Conservation (phyloP, 1,284 basidiomycete genomes). For the Mycocalia duriaeana region DNA sequence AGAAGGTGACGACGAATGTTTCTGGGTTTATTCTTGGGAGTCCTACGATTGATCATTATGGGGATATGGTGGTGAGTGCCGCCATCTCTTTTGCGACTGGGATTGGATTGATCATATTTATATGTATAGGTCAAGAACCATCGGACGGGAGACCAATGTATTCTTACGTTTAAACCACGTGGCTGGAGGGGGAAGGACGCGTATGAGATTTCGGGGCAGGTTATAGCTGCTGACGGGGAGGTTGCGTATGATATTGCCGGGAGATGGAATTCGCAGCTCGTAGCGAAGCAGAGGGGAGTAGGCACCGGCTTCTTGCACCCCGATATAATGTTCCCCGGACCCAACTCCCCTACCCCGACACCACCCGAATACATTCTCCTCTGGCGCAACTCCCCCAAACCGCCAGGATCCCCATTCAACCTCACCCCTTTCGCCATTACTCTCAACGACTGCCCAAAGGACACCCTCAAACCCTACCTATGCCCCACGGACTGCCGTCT, state of each 20-base stretch:
- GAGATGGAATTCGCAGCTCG: slow-evolving; percentile 92
- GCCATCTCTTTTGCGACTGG: neutral
- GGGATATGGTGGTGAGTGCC: slow-evolving; percentile 80
- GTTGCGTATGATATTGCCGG: slow-evolving; percentile 89
- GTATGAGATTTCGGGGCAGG: slow-evolving; percentile 87
- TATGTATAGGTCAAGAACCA: slow-evolving; percentile 76
- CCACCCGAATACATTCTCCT: slow-evolving; percentile 73
- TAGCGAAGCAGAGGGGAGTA: slow-evolving; percentile 72
- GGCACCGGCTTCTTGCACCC: slow-evolving; percentile 69
- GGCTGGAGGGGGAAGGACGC: slow-evolving; percentile 93
- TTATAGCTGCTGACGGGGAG: slow-evolving; percentile 64
- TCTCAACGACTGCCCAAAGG: slow-evolving; percentile 75
- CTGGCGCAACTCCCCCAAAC: slow-evolving; percentile 92
- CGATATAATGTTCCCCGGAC: no score
- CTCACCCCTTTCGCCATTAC: slow-evolving; percentile 93
- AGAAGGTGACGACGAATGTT: slow-evolving; percentile 91
- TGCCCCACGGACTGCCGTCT: slow-evolving; percentile 92
- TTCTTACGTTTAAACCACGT: slow-evolving; percentile 92
- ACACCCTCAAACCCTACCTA: slow-evolving; percentile 67
- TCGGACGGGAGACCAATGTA: slow-evolving; percentile 85
- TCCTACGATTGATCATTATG: slow-evolving; percentile 96
- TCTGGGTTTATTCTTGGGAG: slow-evolving; percentile 93
- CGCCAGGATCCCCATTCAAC: slow-evolving; percentile 79
- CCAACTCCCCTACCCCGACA: slow-evolving; percentile 44
- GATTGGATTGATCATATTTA: slow-evolving; percentile 1